Percentiles rank a stretch among this genome's conserved stretches.
phyloP scores from a whole-genome alignment of 306 rosid genomes.

The Rosa chinensis region DNA sequence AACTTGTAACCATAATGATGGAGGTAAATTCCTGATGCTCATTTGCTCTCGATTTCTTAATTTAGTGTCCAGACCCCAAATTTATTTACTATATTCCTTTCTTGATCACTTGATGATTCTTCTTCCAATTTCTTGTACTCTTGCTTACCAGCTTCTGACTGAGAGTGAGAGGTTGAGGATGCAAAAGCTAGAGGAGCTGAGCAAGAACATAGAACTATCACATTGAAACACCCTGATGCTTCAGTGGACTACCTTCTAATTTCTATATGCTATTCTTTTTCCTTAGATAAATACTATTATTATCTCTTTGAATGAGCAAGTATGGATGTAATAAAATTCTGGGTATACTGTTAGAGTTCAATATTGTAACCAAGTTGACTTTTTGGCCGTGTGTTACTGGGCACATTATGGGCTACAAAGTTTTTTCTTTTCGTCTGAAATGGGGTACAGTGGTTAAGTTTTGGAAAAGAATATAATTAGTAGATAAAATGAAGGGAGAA shows the following conservation, averaged over 20 bases:
- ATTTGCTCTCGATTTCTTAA: not conserved
- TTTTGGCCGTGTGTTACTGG: not conserved
- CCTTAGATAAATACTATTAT: not conserved
- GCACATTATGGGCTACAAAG: not conserved
- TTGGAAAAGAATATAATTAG: no score
- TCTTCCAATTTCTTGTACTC: conserved; percentile 8
- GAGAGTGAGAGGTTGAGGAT: conserved; percentile 82
- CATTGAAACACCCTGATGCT: conserved; percentile 7
- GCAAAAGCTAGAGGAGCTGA: conserved; percentile 80
- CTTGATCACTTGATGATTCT: not conserved
- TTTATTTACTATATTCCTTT: not conserved
- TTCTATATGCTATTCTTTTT: not conserved
- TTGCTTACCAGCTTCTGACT: conserved; percentile 51
- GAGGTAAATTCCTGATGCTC: conserved; percentile 47
- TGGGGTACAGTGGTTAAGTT: no score
- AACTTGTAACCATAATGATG: conserved; percentile 58
- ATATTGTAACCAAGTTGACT: not conserved
- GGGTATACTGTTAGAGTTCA: not conserved
- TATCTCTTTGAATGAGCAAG: not conserved
- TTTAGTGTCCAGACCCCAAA: not conserved
- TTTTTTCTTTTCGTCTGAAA: no score
- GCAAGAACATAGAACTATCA: conserved; percentile 53
- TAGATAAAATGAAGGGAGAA: no score
- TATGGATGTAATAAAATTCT: not conserved
- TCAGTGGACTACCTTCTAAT: not conserved